phyloP scores from a whole-genome alignment of 129 eudicot genomes.

The Pulicaria dysenterica region DNA sequence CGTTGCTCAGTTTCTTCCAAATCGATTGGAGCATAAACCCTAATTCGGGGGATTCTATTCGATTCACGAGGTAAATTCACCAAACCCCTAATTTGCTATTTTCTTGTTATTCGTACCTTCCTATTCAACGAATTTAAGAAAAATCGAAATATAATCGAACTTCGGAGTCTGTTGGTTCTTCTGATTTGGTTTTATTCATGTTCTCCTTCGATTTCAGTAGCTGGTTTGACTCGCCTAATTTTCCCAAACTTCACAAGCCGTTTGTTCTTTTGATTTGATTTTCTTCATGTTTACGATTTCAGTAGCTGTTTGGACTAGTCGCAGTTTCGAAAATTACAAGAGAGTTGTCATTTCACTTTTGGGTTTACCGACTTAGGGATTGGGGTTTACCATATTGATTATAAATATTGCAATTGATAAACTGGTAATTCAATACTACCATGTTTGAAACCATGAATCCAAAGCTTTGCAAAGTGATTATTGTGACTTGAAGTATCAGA shows the following conservation, averaged over 20 bases:
- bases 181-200: conserved; percentile 10
- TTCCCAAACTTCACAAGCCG: background rate
- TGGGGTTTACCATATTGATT: background rate
- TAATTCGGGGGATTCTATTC: background rate
- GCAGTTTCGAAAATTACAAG: background rate
- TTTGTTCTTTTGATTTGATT: background rate
- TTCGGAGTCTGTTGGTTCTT: background rate
- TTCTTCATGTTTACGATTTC: background rate
- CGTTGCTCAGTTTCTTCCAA: background rate
- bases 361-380: conserved; percentile 2
- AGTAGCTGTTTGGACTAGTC: conserved; percentile 4
- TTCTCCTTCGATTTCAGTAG: background rate
- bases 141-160: background rate
- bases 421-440: background rate
- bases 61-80: conserved; percentile 27
- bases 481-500: background rate
- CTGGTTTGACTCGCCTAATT: conserved; percentile 13
- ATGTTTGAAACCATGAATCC: conserved; percentile 11
- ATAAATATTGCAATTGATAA: background rate
- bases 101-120: background rate
- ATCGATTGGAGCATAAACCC: conserved; percentile 9
- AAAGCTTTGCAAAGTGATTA: background rate
- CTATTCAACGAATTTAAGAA: background rate
- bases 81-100: conserved; percentile 16
- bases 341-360: background rate